A percentile compares a stretch with the other conserved stretches of the same genome.
phyloP scores from a whole-genome alignment of 352 stramenopile genomes.

The Phytophthora citrophthora region DNA sequence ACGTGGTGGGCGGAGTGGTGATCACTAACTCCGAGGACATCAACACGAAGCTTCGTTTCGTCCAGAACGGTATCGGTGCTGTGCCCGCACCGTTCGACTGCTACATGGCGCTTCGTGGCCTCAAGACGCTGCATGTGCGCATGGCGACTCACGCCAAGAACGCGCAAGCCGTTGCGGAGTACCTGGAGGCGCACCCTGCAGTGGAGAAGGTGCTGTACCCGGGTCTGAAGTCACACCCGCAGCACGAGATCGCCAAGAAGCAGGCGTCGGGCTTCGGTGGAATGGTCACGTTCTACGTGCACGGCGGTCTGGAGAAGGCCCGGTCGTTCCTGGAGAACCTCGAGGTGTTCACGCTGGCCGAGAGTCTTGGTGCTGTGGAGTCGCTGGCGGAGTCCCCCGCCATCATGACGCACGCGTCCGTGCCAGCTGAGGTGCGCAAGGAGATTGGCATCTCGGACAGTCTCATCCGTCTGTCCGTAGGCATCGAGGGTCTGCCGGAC shows the following conservation, averaged over 20 bases:
- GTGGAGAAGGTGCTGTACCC: slow-evolving; percentile 95
- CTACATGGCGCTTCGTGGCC: slow-evolving; percentile 94
- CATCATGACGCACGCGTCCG: slow-evolving; percentile 95
- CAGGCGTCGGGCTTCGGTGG: slow-evolving; percentile 77
- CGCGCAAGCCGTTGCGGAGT: slow-evolving; percentile 91
- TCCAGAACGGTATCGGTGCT: slow-evolving; percentile 93
- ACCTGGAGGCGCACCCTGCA: slow-evolving; percentile 85
- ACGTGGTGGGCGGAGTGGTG: slow-evolving; percentile 93
- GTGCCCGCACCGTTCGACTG: slow-evolving; percentile 94
- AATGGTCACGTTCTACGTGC: slow-evolving; percentile 95
- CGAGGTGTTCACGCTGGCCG: slow-evolving; percentile 94
- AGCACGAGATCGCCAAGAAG: slow-evolving; percentile 89
- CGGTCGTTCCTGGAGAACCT: slow-evolving; percentile 94
- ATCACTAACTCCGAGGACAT: slow-evolving; percentile 93
- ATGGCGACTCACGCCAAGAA: slow-evolving; percentile 96
- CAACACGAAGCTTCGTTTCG: slow-evolving; percentile 94
- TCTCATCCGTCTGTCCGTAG: slow-evolving; percentile 93
- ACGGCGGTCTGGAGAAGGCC: slow-evolving; percentile 77
- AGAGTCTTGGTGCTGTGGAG: slow-evolving; percentile 95
- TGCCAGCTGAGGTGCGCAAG: slow-evolving; percentile 87
- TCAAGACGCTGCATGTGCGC: slow-evolving; percentile 95
- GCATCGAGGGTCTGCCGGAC: slow-evolving; percentile 93
- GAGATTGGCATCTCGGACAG: slow-evolving; percentile 93
- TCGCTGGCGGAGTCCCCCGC: slow-evolving; percentile 94
- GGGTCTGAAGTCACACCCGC: slow-evolving; percentile 88